phyloP scores from a whole-genome alignment of 352 stramenopile species.

The Nothophytophthora sp. region DNA sequence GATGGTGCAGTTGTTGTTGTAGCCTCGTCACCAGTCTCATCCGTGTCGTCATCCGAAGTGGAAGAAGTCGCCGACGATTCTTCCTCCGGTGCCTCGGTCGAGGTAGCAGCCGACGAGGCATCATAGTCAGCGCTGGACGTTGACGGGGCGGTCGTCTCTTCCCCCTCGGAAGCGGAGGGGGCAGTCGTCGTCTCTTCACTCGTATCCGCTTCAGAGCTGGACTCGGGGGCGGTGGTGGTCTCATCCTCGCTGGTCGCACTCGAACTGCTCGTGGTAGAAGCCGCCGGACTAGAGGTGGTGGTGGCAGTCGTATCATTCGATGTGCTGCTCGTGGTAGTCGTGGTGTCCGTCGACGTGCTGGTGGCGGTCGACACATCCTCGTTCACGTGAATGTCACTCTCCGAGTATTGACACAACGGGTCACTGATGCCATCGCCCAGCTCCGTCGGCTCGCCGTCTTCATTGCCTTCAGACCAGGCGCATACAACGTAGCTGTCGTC shows the following conservation, averaged over 20 bases:
- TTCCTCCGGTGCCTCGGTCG: not conserved
- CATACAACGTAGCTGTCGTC: constrained; percentile 9
- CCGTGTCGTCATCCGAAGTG: no score
- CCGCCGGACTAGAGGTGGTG: constrained; percentile 4
- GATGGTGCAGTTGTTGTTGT: constrained; percentile 6
- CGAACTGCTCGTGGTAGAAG: constrained; percentile 7
- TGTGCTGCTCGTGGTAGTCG: not conserved
- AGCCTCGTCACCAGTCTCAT: constrained; percentile 4
- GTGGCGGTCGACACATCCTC: not conserved
- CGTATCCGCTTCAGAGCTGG: constrained; percentile 6
- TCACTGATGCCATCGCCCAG: constrained; percentile 16
- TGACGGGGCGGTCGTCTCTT: constrained; percentile 1
- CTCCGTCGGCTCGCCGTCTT: constrained; percentile 10
- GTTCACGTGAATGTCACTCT: constrained; percentile 4
- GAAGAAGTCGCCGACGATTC: constrained; percentile 1
- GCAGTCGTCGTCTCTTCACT: constrained; percentile 8
- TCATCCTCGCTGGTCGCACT: constrained; percentile 3
- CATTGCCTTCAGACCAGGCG: constrained; percentile 11
- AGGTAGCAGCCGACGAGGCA: not conserved
- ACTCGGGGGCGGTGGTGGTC: constrained; percentile 1
- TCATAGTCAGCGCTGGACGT: constrained; percentile 1
- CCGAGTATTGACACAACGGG: constrained; percentile 11
- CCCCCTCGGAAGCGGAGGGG: constrained; percentile 9
- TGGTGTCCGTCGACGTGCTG: not conserved
- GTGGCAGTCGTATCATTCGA: not conserved